Conservation (phyloP, 2,329 filamentous ascomycete species). For the Colletotrichum incanum region DNA sequence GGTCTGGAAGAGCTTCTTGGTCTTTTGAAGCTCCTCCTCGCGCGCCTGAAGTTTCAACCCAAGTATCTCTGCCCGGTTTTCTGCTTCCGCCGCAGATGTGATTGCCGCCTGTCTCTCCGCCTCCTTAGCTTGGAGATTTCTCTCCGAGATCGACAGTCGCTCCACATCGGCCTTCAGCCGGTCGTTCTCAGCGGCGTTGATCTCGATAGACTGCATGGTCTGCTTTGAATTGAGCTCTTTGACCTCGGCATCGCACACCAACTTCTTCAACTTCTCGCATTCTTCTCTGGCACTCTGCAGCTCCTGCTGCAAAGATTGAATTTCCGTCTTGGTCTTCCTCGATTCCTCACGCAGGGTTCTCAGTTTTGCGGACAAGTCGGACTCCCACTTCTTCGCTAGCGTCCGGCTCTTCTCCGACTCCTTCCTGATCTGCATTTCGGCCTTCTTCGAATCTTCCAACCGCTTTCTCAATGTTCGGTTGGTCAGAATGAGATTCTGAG, state of each 20-base stretch:
- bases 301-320: slow-evolving; percentile 70
- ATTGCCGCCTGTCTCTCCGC: slow-evolving; percentile 71
- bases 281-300: slow-evolving; percentile 73
- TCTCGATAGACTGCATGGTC: slow-evolving; percentile 74
- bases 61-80: slow-evolving; percentile 72
- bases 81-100: slow-evolving; percentile 71
- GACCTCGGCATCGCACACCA: slow-evolving; percentile 79
- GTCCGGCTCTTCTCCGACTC: slow-evolving; percentile 81
- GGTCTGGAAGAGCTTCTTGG: slow-evolving; percentile 60
- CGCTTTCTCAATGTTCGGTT: slow-evolving; percentile 82
- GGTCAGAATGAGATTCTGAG: slow-evolving; percentile 83
- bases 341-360: slow-evolving; percentile 78
- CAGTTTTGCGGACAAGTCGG: slow-evolving; percentile 77
- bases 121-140: slow-evolving; percentile 76
- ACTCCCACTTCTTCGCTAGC: slow-evolving; percentile 85
- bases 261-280: slow-evolving; percentile 73
- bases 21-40: slow-evolving; percentile 63
- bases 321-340: slow-evolving; percentile 74
- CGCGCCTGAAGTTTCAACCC: slow-evolving; percentile 70
- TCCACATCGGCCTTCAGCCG: slow-evolving; percentile 72
- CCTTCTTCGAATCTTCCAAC: slow-evolving; percentile 80
- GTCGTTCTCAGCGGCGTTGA: slow-evolving; percentile 73
- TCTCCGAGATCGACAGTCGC: slow-evolving; percentile 72
- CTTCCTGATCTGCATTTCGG: slow-evolving; percentile 78
- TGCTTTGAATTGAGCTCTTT: slow-evolving; percentile 77